Evolutionary conservation across 768 basidiomycete genomes (phyloP).

Genomic region (Boletus speciosus): DNA sequence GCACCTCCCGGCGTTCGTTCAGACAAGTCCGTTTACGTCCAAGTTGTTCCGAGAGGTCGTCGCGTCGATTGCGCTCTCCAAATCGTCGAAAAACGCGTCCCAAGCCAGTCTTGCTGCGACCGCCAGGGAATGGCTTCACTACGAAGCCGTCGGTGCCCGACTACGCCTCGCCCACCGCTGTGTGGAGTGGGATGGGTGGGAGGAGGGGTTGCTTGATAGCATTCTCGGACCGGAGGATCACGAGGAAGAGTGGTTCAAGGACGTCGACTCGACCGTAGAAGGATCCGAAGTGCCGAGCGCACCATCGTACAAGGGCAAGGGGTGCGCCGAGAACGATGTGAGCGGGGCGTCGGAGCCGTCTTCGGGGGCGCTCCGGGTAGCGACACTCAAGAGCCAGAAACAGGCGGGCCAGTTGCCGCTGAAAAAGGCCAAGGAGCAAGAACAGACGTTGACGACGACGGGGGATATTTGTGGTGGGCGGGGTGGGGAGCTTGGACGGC

Average conservation of each 20-base stretch:
- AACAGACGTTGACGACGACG: constrained; percentile 65
- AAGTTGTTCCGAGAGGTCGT: constrained; percentile 69
- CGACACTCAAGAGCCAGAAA: constrained; percentile 31
- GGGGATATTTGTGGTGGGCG: constrained; percentile 79
- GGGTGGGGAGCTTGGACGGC: constrained; percentile 71
- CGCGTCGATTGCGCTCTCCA: constrained; percentile 39
- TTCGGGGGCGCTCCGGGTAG: constrained; percentile 20
- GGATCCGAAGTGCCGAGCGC: constrained; percentile 19
- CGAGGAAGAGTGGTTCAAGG: constrained; percentile 70
- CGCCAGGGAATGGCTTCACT: constrained; percentile 70
- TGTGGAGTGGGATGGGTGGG: constrained; percentile 90
- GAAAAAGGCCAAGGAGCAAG: constrained; percentile 60
- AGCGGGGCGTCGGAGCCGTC: constrained; percentile 12
- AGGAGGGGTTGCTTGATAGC: constrained; percentile 74
- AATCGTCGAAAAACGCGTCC: constrained; percentile 18
- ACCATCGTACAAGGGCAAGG: not conserved
- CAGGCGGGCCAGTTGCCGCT: constrained; percentile 49
- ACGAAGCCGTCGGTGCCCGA: constrained; percentile 61
- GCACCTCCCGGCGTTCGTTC: constrained; percentile 76
- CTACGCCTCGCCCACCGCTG: constrained; percentile 77
- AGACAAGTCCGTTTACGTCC: constrained; percentile 71
- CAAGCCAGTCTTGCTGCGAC: constrained; percentile 38
- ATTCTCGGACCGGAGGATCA: constrained; percentile 71
- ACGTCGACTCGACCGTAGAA: constrained; percentile 27
- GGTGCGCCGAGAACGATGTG: not conserved